Base-by-base conservation (phyloP, 2,329 filamentous ascomycete species). In the Alternaria postmessia region DNA sequence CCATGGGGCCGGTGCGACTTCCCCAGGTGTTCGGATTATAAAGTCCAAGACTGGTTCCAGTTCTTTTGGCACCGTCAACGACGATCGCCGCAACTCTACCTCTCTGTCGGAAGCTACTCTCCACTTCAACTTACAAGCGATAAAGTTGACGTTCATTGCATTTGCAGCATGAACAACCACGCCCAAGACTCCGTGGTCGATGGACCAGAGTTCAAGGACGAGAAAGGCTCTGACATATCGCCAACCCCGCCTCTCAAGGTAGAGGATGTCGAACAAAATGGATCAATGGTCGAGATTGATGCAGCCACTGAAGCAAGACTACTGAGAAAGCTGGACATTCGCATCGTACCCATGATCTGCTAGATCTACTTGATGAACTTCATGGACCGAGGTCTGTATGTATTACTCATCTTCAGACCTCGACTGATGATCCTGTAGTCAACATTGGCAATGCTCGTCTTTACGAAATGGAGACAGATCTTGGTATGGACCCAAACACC, bases 321-420 rank as follows among this genome's bases (percentile, higher is more conserved):
- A 2, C 77, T 86, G 5, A 69, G 75, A 20, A 85, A 85, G 59
- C 73, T 86, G 11, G 84, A 86, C 55, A 44, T 81, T 4, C 78
- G 78, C 4, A 81, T 86, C 51, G 79, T 81, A 5, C 84, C 83
- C 0, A 81, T 87, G 55, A 83, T 87, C 59, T 86, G 85, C 81
- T 72, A 86, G 47, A 79, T 87, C 5, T 88, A 86, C 62, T 68
- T 88, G 20, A 70, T 71, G 65, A 71, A 69, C 16, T 72, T 71
- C 48, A 68, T 72, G 69, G 86, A 88, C 71, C 80, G 86, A 54
- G 82, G 82, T 79, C 65, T 51, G 64, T 48, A 14, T 3, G 8
- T 5, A 9, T 26, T 28, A 12, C 14, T 16, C 9, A 7, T 26
- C n/a, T 30, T 39, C 5, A 57, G 12, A 9, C 11, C 20, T 6